These are phyloP conservation scores for Aurantiochytrium sp. DNA, from an alignment of 108 stramenopile species.

Conservation along the genomic window DNA sequence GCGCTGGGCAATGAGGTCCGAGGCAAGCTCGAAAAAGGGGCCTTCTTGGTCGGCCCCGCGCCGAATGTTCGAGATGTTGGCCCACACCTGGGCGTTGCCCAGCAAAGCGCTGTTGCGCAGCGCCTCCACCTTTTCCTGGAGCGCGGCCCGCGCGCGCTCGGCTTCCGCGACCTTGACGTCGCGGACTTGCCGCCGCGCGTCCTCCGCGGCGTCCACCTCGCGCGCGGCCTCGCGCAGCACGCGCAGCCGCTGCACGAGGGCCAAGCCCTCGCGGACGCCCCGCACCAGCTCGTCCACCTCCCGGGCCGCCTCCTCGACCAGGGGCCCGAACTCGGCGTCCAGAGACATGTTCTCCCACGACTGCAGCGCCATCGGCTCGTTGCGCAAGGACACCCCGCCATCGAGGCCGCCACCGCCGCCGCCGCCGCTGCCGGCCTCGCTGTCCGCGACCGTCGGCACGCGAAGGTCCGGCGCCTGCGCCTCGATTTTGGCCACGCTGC, in stretches of 20 bases:
- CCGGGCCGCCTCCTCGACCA: neutral
- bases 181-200: neutral
- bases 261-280: neutral
- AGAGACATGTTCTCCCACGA: neutral
- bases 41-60: slow-evolving; percentile 5
- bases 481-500: neutral
- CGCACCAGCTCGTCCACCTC: neutral
- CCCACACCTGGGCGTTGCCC: neutral
- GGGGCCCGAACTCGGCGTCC: neutral
- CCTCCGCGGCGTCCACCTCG: neutral
- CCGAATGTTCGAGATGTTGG: neutral
- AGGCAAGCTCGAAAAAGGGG: neutral
- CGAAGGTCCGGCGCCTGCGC: neutral
- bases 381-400: neutral
- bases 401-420: neutral
- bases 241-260: no score
- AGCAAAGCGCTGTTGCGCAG: neutral
- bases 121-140: neutral
- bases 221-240: neutral
- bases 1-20: neutral
- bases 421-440: neutral
- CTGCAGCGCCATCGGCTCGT: neutral
- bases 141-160: neutral
- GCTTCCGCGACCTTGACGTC: neutral
- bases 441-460: neutral